Percentiles rank a stretch among this genome's conserved stretches.
These are phyloP conservation scores for Huntiella moniliformis DNA, from an alignment of 2,329 filamentous ascomycete species.

Conservation along the genomic window DNA sequence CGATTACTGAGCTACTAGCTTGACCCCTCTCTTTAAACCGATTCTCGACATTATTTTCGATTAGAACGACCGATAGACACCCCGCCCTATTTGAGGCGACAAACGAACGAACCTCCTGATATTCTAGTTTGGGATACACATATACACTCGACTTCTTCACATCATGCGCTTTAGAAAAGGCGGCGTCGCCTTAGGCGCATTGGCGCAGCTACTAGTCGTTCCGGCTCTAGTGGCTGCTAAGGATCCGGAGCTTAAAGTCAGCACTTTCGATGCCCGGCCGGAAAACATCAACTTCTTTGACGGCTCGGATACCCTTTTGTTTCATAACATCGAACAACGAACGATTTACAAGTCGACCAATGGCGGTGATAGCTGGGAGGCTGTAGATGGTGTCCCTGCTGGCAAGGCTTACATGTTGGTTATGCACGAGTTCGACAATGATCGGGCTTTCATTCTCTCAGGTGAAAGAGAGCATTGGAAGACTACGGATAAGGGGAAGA, in stretches of 20 bases:
- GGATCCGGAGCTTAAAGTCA: conserved; percentile 46
- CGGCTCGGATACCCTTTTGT: conserved; percentile 64
- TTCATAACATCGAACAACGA: conserved; percentile 45
- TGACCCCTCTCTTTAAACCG: too few relatives aligned
- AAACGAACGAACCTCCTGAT: too few relatives aligned
- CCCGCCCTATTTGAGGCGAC: too few relatives aligned
- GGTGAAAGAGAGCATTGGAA: conserved; percentile 54
- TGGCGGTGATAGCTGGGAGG: conserved; percentile 61
- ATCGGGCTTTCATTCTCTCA: conserved; percentile 66
- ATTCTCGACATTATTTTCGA: too few relatives aligned
- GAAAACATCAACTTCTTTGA: conserved; percentile 72
- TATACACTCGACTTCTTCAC: too few relatives aligned
- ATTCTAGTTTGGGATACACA: too few relatives aligned
- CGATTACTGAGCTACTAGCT: too few relatives aligned
- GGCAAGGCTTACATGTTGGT: conserved; percentile 43
- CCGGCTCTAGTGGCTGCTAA: conserved; percentile 22
- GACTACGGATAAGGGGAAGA: conserved; percentile 65
- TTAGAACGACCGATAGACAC: too few relatives aligned
- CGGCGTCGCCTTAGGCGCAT: conserved; percentile 7
- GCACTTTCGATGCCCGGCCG: conserved; percentile 47
- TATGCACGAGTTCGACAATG: conserved; percentile 61
- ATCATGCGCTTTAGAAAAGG: conserved; percentile 8
- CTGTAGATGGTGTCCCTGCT: conserved; percentile 43
- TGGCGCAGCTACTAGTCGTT: conserved; percentile 9
- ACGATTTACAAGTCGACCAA: conserved; percentile 62